Conservation (phyloP, 257 asterid species). For the Solanum arcanum region DNA sequence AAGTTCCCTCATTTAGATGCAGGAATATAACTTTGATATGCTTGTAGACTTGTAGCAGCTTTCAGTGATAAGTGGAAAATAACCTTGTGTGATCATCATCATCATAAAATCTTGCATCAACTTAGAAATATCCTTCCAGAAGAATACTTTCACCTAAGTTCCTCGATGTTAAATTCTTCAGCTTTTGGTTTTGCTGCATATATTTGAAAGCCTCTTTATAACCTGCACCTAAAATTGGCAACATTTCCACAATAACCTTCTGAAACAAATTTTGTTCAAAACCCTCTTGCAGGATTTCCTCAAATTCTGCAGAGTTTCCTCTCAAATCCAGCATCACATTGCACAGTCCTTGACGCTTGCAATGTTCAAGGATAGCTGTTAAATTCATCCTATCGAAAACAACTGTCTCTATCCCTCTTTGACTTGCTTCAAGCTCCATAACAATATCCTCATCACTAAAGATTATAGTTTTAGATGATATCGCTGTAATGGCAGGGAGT, state of each 20-base stretch:
- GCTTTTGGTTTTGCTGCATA: slow-evolving; percentile 14
- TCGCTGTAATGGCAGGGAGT: slow-evolving; percentile 9
- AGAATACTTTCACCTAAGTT: slow-evolving; percentile 41
- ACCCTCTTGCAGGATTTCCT: slow-evolving; percentile 55
- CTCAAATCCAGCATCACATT: slow-evolving; percentile 63
- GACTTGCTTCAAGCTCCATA: slow-evolving; percentile 14
- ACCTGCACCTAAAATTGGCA: slow-evolving; percentile 47
- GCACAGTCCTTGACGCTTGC: slow-evolving; percentile 57
- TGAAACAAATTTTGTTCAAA: slow-evolving; percentile 47
- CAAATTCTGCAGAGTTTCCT: slow-evolving; percentile 31
- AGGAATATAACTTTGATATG: not conserved
- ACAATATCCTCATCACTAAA: slow-evolving; percentile 23
- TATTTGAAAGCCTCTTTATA: slow-evolving; percentile 1
- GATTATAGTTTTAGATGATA: slow-evolving; percentile 27
- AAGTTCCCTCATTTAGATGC: not conserved
- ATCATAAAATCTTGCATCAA: not conserved
- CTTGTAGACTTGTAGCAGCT: not conserved
- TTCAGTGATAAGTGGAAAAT: not conserved
- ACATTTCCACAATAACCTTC: slow-evolving; percentile 64
- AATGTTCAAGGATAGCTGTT: slow-evolving; percentile 51
- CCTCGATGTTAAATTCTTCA: slow-evolving; percentile 42
- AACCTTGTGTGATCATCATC: not conserved
- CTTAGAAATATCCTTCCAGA: slow-evolving; percentile 68
- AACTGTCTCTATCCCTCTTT: slow-evolving; percentile 33
- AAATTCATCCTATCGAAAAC: slow-evolving; percentile 30